These are phyloP conservation scores for Leucoagaricus sp. DNA, from an alignment of 1,284 basidiomycete genomes.

Conservation along the genomic window DNA sequence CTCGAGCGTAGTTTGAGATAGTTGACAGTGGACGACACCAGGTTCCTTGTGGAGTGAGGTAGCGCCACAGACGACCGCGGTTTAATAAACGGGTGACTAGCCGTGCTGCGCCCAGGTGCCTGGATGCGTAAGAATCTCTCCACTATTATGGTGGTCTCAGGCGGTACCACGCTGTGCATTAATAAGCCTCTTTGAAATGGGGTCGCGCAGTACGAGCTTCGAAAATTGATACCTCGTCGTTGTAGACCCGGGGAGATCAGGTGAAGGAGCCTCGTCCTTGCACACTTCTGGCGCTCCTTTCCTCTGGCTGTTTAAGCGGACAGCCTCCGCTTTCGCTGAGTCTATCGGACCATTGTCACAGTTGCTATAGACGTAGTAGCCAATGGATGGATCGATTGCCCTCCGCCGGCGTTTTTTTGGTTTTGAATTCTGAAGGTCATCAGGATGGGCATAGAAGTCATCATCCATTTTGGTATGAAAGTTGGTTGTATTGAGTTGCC, in stretches of 20 bases:
- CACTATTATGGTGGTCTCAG: background rate
- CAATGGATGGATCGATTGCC: slow-evolving; percentile 34
- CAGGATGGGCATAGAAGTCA: too few relatives aligned
- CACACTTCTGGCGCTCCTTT: too few relatives aligned
- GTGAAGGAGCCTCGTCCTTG: too few relatives aligned
- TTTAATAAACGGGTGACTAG: too few relatives aligned
- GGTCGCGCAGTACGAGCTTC: too few relatives aligned
- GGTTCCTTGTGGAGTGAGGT: background rate
- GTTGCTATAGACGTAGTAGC: slow-evolving; percentile 26
- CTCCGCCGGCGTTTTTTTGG: slow-evolving; percentile 21
- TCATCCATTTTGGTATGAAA: too few relatives aligned
- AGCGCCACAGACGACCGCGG: too few relatives aligned
- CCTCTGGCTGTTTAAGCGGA: too few relatives aligned
- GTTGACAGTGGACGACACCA: background rate
- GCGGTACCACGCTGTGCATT: background rate
- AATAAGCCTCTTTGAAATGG: background rate
- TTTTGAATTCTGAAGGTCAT: background rate
- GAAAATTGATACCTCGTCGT: background rate
- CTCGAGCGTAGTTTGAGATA: background rate
- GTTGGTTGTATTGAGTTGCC: too few relatives aligned
- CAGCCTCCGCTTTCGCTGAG: too few relatives aligned
- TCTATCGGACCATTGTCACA: too few relatives aligned
- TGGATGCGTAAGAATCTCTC: background rate
- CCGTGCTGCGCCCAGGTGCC: too few relatives aligned
- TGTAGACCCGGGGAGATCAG: background rate